Percentiles rank a stretch among this genome's conserved stretches.
Conservation (phyloP, 2,329 filamentous ascomycete genomes). For the Chaetomium sp. region DNA sequence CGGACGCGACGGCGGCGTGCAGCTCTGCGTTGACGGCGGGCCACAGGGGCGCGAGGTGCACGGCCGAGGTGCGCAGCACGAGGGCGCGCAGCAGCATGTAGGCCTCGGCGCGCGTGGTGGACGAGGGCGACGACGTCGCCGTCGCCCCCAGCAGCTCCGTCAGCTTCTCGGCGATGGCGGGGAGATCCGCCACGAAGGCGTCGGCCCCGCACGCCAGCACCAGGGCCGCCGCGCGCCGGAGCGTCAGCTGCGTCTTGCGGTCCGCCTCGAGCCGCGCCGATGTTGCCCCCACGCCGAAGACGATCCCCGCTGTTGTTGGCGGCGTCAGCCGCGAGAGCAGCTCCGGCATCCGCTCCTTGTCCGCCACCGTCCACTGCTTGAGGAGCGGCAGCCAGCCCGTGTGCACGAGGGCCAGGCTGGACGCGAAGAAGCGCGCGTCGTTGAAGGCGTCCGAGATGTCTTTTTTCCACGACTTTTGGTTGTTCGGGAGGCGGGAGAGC, state of each 20-base stretch:
- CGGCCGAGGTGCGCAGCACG: constrained; percentile 73
- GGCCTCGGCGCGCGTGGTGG: constrained; percentile 82
- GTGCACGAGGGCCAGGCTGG: constrained; percentile 64
- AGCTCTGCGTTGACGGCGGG: constrained; percentile 86
- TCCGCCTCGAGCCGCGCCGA: constrained; percentile 94
- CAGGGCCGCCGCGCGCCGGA: constrained; percentile 79
- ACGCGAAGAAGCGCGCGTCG: constrained; percentile 82
- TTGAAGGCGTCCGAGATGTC: constrained; percentile 92
- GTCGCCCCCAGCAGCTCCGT: constrained; percentile 85
- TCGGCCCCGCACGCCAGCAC: constrained; percentile 77
- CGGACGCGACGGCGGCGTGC: constrained; percentile 74
- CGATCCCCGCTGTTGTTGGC: constrained; percentile 90
- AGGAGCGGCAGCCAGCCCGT: constrained; percentile 81
- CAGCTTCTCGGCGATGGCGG: constrained; percentile 75
- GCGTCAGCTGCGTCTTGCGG: constrained; percentile 84
- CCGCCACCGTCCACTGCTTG: constrained; percentile 78
- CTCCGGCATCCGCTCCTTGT: constrained; percentile 87
- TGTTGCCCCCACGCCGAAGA: constrained; percentile 96
- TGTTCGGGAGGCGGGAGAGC: constrained; percentile 74
- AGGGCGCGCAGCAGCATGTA: constrained; percentile 86
- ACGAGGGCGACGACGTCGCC: constrained; percentile 86
- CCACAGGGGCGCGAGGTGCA: constrained; percentile 85
- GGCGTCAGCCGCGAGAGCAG: constrained; percentile 76
- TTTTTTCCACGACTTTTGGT: constrained; percentile 89
- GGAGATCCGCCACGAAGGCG: constrained; percentile 75